Percentiles rank a stretch among this genome's conserved stretches.
Conservation (phyloP, 805 yeast species). For the Candida multigemmis region DNA sequence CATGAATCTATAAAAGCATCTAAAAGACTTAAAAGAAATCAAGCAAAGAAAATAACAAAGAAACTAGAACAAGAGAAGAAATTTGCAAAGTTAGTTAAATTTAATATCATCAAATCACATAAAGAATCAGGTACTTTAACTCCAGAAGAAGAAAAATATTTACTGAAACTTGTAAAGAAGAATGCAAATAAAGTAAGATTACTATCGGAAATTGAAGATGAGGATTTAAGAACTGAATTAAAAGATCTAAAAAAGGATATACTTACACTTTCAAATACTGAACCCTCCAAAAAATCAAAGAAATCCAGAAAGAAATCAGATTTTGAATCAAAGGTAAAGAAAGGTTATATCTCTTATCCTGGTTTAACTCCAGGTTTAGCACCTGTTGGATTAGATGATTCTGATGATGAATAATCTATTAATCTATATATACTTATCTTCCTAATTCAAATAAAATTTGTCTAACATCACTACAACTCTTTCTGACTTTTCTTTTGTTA, state of each 20-base stretch:
- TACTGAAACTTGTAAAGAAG: constrained; percentile 26
- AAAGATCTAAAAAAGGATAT: constrained; percentile 9
- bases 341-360: constrained; percentile 38
- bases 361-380: constrained; percentile 84
- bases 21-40: constrained; percentile 12
- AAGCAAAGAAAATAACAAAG: constrained; percentile 17
- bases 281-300: constrained; percentile 15
- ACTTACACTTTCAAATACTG: constrained; percentile 18
- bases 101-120: constrained; percentile 28
- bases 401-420: constrained; percentile 12
- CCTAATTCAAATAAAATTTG: constrained; percentile 58
- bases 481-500: constrained; percentile 63
- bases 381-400: constrained; percentile 62
- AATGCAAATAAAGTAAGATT: constrained; percentile 22
- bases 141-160: constrained; percentile 27
- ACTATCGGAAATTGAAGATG: constrained; percentile 20
- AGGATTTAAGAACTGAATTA: constrained; percentile 13
- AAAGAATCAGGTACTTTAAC: constrained; percentile 10
- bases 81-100: constrained; percentile 27
- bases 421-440: too few species aligned
- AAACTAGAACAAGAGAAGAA: constrained; percentile 17
- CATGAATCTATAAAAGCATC: constrained; percentile 7
- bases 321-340: constrained; percentile 29
- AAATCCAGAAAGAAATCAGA: constrained; percentile 13
- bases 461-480: constrained; percentile 68